Conservation (phyloP, 345 rosid genomes). For the Eucalyptus regnans region DNA sequence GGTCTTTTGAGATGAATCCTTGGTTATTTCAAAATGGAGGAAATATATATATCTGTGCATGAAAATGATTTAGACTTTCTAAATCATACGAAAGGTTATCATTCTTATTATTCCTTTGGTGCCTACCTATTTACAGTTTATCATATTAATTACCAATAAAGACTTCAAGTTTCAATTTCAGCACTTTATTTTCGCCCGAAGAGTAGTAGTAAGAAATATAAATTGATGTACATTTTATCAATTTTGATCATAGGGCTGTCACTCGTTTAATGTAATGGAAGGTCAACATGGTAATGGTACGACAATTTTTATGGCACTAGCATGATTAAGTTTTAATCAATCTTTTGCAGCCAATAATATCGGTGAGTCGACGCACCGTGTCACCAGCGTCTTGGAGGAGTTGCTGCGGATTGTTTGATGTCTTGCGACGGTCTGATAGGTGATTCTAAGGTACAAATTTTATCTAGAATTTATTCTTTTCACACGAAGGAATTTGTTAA, state of each 20-base stretch:
- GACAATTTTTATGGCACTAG: background rate
- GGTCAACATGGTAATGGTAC: background rate
- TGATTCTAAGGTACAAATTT: background rate
- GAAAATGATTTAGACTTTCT: background rate
- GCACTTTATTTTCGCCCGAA: background rate
- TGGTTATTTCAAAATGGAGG: background rate
- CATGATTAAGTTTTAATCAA: background rate
- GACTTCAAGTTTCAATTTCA: background rate
- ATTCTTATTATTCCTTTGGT: background rate
- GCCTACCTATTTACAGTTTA: too few species aligned
- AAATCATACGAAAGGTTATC: background rate
- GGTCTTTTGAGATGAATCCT: background rate
- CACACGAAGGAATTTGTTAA: background rate
- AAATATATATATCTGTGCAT: background rate
- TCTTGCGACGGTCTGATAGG: conserved; percentile 27
- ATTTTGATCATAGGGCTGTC: background rate
- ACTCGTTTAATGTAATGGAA: background rate
- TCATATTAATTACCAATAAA: too few species aligned
- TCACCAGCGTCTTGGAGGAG: conserved; percentile 55
- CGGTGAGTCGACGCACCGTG: conserved; percentile 1
- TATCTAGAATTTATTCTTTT: background rate
- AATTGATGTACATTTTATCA: background rate
- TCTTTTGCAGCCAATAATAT: conserved; percentile 12
- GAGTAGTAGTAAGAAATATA: background rate
- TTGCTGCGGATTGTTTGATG: conserved; percentile 67